Conservation (phyloP, 208 protist genomes). For the Leishmania lainsoni region DNA sequence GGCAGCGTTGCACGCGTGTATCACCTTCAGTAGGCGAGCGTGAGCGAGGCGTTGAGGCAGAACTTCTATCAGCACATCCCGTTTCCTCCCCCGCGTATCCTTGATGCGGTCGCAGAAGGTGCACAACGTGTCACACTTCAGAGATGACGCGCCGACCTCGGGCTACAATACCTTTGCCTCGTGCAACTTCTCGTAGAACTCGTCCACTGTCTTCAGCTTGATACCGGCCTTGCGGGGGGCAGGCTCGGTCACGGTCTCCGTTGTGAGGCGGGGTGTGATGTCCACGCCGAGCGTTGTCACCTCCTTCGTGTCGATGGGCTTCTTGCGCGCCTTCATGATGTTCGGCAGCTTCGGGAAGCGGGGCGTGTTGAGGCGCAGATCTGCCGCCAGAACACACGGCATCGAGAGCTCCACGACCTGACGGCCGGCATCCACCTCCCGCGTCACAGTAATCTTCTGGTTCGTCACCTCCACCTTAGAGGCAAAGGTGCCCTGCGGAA, state of each 20-base stretch:
- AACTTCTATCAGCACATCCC: not conserved
- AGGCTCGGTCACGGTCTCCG: slow-evolving; percentile 83
- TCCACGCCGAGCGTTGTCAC: slow-evolving; percentile 85
- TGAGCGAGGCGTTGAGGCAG: not conserved
- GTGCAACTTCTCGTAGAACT: slow-evolving; percentile 92
- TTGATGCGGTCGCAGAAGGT: not conserved
- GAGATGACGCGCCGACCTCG: too few relatives aligned
- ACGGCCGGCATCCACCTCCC: slow-evolving; percentile 96
- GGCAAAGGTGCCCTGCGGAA: slow-evolving; percentile 95
- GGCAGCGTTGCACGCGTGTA: not conserved
- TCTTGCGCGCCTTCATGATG: slow-evolving; percentile 98
- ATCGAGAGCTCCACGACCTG: slow-evolving; percentile 89
- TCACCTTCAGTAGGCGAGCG: not conserved
- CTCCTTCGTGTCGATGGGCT: slow-evolving; percentile 88
- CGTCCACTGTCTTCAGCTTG: slow-evolving; percentile 91
- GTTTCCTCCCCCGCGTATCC: not conserved
- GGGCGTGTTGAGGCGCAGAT: slow-evolving; percentile 96
- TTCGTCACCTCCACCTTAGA: slow-evolving; percentile 83
- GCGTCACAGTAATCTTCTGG: slow-evolving; percentile 86
- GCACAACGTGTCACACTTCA: not conserved
- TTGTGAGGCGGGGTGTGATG: slow-evolving; percentile 64
- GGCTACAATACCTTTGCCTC: slow-evolving; percentile 88
- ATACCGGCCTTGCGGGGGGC: slow-evolving; percentile 79
- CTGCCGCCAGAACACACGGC: slow-evolving; percentile 87
- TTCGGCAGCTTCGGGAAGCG: slow-evolving; percentile 96